Evolutionary conservation across 805 yeast genomes (phyloP), one percentile per base, ranked within the genome.

Genomic region (Candida orba): DNA sequence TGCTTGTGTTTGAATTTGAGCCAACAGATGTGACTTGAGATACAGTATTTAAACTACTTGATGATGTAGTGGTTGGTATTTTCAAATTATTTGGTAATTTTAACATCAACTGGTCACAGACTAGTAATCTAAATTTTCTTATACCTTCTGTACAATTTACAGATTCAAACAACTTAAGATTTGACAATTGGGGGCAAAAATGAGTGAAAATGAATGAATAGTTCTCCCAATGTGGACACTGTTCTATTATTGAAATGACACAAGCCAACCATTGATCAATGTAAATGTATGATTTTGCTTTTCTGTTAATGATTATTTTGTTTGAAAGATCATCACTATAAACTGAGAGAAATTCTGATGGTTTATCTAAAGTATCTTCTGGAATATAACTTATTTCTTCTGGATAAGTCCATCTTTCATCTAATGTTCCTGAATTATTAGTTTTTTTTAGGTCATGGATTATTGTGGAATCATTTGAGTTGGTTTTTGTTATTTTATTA

Each of bases 101-200:
- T 37, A 75, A 57, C 32, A 68, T 70, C 42, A 85, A 57, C 44
- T 82, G 88, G 8, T 79, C 78, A 57, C 87, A 80, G 2, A 82
- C 53, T 3, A 76, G 60, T 6, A 64, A 58, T 45, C 74, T 67
- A 18, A 79, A 60, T 17, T 63, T 56, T 34, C 64, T 51, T 12
- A 77, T 67, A 23, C 67, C 69, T 5, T 60, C 60, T n/a, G 56
- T 59, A 23, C 72, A 64, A 4, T 46, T 37, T 8, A 22, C 29
- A 3, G 66, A 60, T 30, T 64, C 59, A 50, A 82, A 82, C 8
- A 86, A 62, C 13, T 61, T 62, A 49, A 78, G 57, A 51, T 79
- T 81, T 10, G 84, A 68, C 27, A 86, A 54, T 53, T 85, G 95
- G 0, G 86, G 76, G 52, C 88, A 79, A 42, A 84, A 68, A 58